Evolutionary conservation across 768 basidiomycete species (phyloP).

Genomic region (Kwoniella shandongensis): DNA sequence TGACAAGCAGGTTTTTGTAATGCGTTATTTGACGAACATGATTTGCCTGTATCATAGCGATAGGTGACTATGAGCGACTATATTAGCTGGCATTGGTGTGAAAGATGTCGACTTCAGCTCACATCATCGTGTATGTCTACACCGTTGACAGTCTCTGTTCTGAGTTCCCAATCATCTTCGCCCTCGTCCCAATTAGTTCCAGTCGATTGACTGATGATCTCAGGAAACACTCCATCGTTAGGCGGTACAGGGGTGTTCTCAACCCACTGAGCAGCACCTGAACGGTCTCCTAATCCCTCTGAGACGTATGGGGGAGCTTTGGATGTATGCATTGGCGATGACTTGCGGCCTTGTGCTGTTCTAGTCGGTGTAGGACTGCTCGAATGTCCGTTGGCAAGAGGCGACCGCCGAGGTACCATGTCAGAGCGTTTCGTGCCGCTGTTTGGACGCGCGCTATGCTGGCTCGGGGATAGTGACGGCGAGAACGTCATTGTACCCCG

Average conservation of each 20-base stretch:
- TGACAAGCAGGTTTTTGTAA: constrained; percentile 31
- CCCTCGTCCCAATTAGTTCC: constrained; percentile 18
- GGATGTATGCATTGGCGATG: no score
- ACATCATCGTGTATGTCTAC: constrained; percentile 12
- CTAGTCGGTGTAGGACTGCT: no score
- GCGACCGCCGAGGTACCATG: no score
- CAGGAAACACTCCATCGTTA: constrained; percentile 10
- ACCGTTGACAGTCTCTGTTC: constrained; percentile 27
- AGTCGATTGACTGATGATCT: constrained; percentile 16
- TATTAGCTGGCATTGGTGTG: no score
- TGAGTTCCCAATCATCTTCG: constrained; percentile 30
- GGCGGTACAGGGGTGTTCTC: constrained; percentile 2
- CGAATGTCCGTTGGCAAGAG: no score
- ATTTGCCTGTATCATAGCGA: constrained; percentile 9
- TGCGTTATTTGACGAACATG: constrained; percentile 25
- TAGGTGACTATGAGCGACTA: constrained; percentile 12
- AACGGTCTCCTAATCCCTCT: no score
- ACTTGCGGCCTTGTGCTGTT: no score
- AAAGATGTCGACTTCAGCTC: neutral
- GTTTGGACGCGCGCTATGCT: no score
- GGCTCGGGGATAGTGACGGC: no score
- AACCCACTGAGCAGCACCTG: constrained; percentile 10
- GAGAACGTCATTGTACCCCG: no score
- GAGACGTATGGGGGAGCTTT: no score
- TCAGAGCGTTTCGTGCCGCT: no score